phyloP scores from a whole-genome alignment of 129 eudicot genomes.

The Tagetes patula region DNA sequence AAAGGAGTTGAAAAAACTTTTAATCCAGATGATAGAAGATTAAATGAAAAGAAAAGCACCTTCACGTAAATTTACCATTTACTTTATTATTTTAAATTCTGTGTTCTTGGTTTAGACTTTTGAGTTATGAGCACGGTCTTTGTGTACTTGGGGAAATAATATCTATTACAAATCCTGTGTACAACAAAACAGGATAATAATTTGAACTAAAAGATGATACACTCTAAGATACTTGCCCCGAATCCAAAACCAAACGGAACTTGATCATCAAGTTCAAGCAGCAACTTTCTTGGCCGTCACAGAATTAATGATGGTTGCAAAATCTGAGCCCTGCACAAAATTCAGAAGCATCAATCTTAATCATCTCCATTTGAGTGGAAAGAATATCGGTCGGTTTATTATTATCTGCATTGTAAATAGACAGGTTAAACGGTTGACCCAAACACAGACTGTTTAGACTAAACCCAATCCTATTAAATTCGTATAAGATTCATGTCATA shows the following conservation, averaged over 20 bases:
- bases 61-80: slow-evolving; percentile 7
- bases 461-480: not conserved
- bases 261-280: slow-evolving; percentile 75
- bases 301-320: slow-evolving; percentile 86
- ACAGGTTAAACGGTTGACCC: not conserved
- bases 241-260: slow-evolving; percentile 24
- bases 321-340: slow-evolving; percentile 76
- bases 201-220: slow-evolving; percentile 24
- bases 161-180: slow-evolving; percentile 32
- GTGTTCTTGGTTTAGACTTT: slow-evolving; percentile 12
- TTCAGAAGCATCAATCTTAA: not conserved
- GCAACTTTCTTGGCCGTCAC: slow-evolving; percentile 95
- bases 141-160: slow-evolving; percentile 29
- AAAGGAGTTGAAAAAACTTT: not conserved
- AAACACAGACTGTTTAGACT: not conserved
- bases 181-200: slow-evolving; percentile 20
- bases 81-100: slow-evolving; percentile 35
- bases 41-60: not conserved
- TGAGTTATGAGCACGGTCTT: slow-evolving; percentile 18
- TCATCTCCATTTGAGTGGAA: not conserved
- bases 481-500: not conserved
- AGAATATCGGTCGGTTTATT: not conserved
- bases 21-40: not conserved
- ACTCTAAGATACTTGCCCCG: slow-evolving; percentile 35
- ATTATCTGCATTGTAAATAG: not conserved